phyloP scores from a whole-genome alignment of 2,329 filamentous ascomycete genomes.

The Colletotrichum sp. region DNA sequence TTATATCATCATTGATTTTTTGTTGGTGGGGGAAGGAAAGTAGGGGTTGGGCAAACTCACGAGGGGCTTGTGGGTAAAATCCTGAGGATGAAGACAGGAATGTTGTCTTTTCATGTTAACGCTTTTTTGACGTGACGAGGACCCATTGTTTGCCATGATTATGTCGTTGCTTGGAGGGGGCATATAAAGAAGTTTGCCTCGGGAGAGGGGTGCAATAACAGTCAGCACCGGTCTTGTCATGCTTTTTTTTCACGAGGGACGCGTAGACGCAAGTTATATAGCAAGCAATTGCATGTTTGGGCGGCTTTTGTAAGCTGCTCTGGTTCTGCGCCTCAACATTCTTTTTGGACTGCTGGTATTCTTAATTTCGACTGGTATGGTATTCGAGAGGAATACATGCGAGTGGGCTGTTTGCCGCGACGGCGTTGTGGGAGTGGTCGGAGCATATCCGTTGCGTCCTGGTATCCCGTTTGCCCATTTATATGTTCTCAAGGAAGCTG shows the following conservation, averaged over 20 bases:
- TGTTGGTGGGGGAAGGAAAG: not conserved
- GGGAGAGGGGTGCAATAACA: not conserved
- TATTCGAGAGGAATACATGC: not conserved
- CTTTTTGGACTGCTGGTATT: not conserved
- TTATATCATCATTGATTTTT: not conserved
- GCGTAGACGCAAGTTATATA: not conserved
- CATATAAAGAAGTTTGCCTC: not conserved
- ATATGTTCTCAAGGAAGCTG: too few species aligned
- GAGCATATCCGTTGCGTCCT: too few species aligned
- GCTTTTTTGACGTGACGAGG: not conserved
- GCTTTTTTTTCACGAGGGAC: not conserved
- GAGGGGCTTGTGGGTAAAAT: not conserved
- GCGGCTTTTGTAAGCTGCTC: not conserved
- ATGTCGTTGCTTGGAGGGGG: not conserved
- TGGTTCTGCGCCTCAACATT: not conserved
- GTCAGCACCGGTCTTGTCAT: not conserved
- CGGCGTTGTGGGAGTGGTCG: too few species aligned
- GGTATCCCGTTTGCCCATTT: too few species aligned
- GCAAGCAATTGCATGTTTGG: not conserved
- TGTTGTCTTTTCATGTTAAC: not conserved
- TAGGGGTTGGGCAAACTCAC: not conserved
- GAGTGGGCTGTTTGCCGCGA: too few species aligned
- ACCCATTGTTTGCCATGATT: not conserved
- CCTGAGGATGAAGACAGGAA: not conserved
- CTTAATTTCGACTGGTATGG: not conserved